Evolutionary conservation across 2,329 filamentous ascomycete genomes (phyloP).

Genomic region (Zopfia rhizophila): DNA sequence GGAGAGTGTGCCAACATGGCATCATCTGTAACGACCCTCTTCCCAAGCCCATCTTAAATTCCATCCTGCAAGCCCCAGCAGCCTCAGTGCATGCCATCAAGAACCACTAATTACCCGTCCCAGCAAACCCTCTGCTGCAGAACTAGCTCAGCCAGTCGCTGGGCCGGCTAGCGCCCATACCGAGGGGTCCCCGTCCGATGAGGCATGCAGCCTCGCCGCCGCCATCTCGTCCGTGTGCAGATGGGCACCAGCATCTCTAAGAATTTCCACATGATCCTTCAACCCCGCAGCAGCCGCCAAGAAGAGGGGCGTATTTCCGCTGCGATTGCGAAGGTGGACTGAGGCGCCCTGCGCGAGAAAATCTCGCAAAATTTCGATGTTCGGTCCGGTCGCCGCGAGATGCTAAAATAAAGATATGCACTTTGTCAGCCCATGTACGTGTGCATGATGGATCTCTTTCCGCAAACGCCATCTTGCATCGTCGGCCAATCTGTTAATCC

Average conservation of each 20-base stretch:
- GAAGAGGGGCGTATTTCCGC: slow-evolving; percentile 68
- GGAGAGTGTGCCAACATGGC: slow-evolving; percentile 35
- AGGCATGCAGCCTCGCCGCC: slow-evolving; percentile 60
- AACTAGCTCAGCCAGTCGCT: slow-evolving; percentile 43
- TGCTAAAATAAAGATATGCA: too few relatives aligned
- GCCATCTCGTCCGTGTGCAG: slow-evolving; percentile 66
- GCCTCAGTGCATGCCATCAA: slow-evolving; percentile 15
- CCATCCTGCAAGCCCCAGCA: slow-evolving; percentile 32
- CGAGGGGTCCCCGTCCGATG: slow-evolving; percentile 43
- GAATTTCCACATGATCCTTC: slow-evolving; percentile 63
- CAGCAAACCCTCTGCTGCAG: slow-evolving; percentile 23
- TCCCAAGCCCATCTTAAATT: slow-evolving; percentile 22
- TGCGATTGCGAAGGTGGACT: slow-evolving; percentile 68
- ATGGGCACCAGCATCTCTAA: slow-evolving; percentile 68
- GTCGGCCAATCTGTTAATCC: slow-evolving; percentile 39
- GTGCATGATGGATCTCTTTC: slow-evolving; percentile 35
- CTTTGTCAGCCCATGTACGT: slow-evolving; percentile 36
- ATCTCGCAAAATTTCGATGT: slow-evolving; percentile 65
- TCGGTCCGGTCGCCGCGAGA: slow-evolving; percentile 66
- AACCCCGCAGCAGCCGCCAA: slow-evolving; percentile 67
- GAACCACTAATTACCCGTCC: slow-evolving; percentile 42
- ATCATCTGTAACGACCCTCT: slow-evolving; percentile 33
- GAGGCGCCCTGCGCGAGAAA: slow-evolving; percentile 67
- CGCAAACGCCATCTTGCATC: slow-evolving; percentile 40
- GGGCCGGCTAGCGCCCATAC: slow-evolving; percentile 40